Evolutionary conservation across 805 yeast species (phyloP), one percentile per base, ranked within the genome.

Genomic region (Wickerhamiella occidentalis): DNA sequence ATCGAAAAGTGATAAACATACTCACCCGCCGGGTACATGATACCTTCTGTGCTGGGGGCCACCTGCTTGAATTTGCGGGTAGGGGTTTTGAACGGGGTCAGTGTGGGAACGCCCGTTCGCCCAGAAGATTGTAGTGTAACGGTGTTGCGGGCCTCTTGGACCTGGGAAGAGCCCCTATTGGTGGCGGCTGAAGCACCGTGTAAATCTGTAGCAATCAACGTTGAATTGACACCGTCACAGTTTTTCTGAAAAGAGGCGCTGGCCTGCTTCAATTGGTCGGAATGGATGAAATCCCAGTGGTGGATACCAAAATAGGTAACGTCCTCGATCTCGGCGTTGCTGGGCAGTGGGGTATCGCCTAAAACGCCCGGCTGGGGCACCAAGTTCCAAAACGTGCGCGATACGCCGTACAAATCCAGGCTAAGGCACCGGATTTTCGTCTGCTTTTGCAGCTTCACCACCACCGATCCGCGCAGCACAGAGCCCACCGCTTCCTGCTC

Each of bases 371-470:
- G 55, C 50, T 55, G 59, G 46, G 58, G 57, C 30, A 57, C 94
- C 59, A 86, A 94, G 12, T 94, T 94, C 96, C 96, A 87, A 52
- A 83, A 90, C 0, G 96, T 87, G 56, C 80, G 72, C 40, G 84
- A 75, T 1, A 65, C 61, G 1, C 95, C 96, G 54, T 72, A 73
- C 55, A 88, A 77, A 1, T 71, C 68, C 48, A 88, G 68, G 6
- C 71, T 64, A n/a, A 88, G 73, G 26, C 75, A 66, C 64, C 82
- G 85, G 56, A 87, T 68, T 61, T 78, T 82, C 30, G 82, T 72
- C 0, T 90, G 81, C 58, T 85, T 86, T 48, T 79, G 57, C 2
- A 88, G 75, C 51, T 92, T 72, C 8, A 88, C 55, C 42, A 81
- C 75, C 12, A 88, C 67, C 21, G 86, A 77, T 0, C 96, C 96